phyloP scores from a whole-genome alignment of 164 flowering plant genomes.

The Protea cynaroides region DNA sequence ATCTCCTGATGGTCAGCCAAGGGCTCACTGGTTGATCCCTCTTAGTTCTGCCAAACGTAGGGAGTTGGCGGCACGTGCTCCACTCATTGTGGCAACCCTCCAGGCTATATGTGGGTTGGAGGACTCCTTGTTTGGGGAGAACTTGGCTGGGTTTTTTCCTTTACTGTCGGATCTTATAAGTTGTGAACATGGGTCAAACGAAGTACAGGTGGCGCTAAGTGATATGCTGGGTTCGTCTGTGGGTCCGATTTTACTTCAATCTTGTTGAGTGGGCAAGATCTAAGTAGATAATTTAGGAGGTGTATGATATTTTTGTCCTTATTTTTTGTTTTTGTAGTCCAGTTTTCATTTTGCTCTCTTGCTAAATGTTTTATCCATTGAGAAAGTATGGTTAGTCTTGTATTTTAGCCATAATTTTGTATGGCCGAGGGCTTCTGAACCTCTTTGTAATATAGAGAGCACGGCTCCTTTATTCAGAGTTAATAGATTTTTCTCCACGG shows the following conservation, averaged over 20 bases:
- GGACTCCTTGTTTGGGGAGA: conserved; percentile 55
- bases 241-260: conserved; percentile 79
- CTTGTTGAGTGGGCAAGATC: conserved; percentile 46
- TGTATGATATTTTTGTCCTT: conserved; percentile 37
- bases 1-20: conserved; percentile 18
- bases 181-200: conserved; percentile 91
- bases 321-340: not conserved
- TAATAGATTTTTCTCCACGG: not conserved
- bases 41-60: conserved; percentile 81
- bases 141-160: conserved; percentile 65
- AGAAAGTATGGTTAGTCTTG: conserved; percentile 32
- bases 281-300: conserved; percentile 12
- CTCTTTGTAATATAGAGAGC: conserved; percentile 6
- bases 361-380: conserved; percentile 14
- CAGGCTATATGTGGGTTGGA: conserved; percentile 67
- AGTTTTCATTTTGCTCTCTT: conserved; percentile 15
- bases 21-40: conserved; percentile 59
- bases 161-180: conserved; percentile 72
- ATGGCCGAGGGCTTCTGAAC: not conserved
- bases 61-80: conserved; percentile 85
- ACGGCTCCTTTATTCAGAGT: conserved; percentile 13
- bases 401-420: conserved; percentile 22
- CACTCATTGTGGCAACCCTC: conserved; percentile 75
- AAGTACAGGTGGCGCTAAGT: conserved; percentile 83
- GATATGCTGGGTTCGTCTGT: conserved; percentile 72